phyloP scores from a whole-genome alignment of 1,284 basidiomycete species.

The Prillingera fragicola region DNA sequence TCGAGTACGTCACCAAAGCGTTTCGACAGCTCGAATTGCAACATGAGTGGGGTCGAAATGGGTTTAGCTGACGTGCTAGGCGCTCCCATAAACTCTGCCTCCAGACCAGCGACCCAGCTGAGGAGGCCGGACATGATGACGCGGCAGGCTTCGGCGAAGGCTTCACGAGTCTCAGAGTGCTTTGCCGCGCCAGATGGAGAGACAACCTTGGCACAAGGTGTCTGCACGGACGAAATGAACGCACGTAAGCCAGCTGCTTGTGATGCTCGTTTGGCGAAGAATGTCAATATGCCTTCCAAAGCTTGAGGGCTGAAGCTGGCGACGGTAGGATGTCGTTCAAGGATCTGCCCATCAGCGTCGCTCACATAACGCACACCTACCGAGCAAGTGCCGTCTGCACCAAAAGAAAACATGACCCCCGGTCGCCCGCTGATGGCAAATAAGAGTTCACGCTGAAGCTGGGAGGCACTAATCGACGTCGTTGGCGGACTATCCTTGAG shows the following conservation, averaged over 20 bases:
- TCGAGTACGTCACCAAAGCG: constrained; percentile 53
- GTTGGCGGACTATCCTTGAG: no score
- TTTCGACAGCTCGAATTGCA: constrained; percentile 55
- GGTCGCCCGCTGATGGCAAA: constrained; percentile 36
- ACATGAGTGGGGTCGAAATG: constrained; percentile 62
- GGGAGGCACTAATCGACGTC: constrained; percentile 12
- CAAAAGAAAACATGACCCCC: constrained; percentile 28
- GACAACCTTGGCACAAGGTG: no score
- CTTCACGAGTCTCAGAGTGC: constrained; percentile 63
- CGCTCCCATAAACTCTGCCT: constrained; percentile 57
- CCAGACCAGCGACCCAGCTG: constrained; percentile 63
- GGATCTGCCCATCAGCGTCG: constrained; percentile 15
- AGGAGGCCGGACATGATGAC: constrained; percentile 57
- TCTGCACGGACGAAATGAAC: no score
- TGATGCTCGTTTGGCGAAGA: constrained; percentile 57
- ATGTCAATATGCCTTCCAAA: constrained; percentile 58
- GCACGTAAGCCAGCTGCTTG: constrained; percentile 58
- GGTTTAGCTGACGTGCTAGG: constrained; percentile 52
- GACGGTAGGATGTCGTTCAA: constrained; percentile 21
- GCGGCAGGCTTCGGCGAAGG: constrained; percentile 70
- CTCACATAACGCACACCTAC: constrained; percentile 17
- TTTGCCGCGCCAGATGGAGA: no score
- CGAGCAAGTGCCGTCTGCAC: constrained; percentile 14
- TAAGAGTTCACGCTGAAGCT: constrained; percentile 39
- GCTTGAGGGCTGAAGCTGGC: constrained; percentile 59